Base-by-base conservation (phyloP, 768 basidiomycete genomes). In the Brasilioporus rufonigricans region DNA sequence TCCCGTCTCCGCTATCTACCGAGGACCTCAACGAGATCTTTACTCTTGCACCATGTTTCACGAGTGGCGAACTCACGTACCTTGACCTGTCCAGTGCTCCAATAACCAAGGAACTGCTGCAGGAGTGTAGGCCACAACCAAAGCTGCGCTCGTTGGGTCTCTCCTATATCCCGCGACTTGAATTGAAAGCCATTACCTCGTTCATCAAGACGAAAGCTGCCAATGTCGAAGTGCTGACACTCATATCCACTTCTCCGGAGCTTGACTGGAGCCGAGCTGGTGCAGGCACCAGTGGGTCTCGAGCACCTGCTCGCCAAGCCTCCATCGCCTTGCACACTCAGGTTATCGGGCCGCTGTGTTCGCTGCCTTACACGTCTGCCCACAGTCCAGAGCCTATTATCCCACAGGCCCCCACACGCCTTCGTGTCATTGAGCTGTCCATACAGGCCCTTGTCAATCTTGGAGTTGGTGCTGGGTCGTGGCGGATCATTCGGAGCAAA, bases 401-500 rank as follows among this genome's bases (percentile, higher is more conserved):
- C 33, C 39, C 64, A n/a, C 61, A 60, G 27, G 73, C 78, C 19
- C 82, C 84, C 13, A 93, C 93, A 18, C 77, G 83, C 14, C 73
- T 98, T 26, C 84, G 96, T 19, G 91, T 97, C 27, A 80, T 99
- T 50, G 96, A 99, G 72, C 74, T 98, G 14, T 84, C 88, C 29
- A 80, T 84, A 16, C 75, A 80, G 21, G 78, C 91, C 61, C 79
- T 98, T 6, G 76, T 81, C 44, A 81, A 80, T 5, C 76, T 96
- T 2, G 91, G 91, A 8, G 80, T 79, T 1, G 93, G 92, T 5
- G 91, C 85, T 0, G 89, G 86, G 5, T 75, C 88, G 29, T 99
- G 96, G 96, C 81, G 87, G 49, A 87, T 90, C 56, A 78, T 98
- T n/a, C 79, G 84, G 55, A 93, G 91, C 65, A 97, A 97, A 69